phyloP scores from a whole-genome alignment of 192 early-diverging fungal species.

The Coemansia sp. region DNA sequence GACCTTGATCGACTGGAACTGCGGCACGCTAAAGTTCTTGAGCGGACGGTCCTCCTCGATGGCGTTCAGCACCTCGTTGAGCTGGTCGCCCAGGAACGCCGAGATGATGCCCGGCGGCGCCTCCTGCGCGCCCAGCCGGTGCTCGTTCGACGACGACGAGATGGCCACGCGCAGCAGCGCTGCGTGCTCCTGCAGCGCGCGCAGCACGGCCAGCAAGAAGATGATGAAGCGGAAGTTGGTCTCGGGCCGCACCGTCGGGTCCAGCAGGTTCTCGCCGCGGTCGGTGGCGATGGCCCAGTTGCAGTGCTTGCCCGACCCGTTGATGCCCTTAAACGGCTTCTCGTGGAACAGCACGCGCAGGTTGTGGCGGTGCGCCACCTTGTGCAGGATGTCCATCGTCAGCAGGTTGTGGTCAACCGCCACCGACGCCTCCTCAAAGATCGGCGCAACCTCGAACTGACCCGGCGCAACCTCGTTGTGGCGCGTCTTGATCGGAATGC shows the following conservation, averaged over 20 bases:
- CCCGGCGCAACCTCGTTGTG: conserved; percentile 99
- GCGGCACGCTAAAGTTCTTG: conserved; percentile 83
- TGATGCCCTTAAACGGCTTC: conserved; percentile 99
- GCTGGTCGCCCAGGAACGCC: conserved; percentile 95
- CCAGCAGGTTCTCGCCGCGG: conserved; percentile 93
- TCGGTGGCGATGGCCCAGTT: conserved; percentile 97
- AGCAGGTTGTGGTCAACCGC: conserved; percentile 99
- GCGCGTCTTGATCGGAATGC: conserved; percentile 97
- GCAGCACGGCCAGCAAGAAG: conserved; percentile 87
- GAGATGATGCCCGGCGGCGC: conserved; percentile 98
- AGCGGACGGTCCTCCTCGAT: conserved; percentile 85
- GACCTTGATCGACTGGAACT: conserved; percentile 88
- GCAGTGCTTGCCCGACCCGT: conserved; percentile 99
- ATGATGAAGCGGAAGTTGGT: conserved; percentile 98
- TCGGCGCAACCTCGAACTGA: conserved; percentile 98
- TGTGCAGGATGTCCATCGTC: conserved; percentile 96
- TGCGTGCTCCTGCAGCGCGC: conserved; percentile 89
- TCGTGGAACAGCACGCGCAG: conserved; percentile 98
- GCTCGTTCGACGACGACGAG: conserved; percentile 94
- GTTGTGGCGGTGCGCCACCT: conserved; percentile 95
- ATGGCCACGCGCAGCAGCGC: conserved; percentile 89
- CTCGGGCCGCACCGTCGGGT: conserved; percentile 94
- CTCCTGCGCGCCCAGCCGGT: conserved; percentile 97
- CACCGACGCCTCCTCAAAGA: conserved; percentile 94
- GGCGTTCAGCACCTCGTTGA: conserved; percentile 91